Conservation (phyloP, 2,329 filamentous ascomycete species). For the Apiospora hydei region DNA sequence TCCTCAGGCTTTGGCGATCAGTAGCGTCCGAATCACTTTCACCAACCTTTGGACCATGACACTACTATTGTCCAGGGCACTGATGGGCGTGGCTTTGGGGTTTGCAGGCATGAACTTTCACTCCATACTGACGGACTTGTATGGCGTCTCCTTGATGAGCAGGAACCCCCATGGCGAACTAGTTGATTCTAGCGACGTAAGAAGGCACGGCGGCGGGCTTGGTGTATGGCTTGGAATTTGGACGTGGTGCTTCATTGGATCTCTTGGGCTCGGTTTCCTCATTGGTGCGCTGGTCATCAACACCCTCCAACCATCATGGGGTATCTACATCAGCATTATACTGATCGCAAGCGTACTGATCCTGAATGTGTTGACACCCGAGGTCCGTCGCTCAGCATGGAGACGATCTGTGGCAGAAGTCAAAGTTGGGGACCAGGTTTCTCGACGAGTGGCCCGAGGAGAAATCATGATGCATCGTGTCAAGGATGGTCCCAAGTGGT, state of each 20-base stretch:
- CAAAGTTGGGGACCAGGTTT: constrained; percentile 58
- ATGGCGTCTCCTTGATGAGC: constrained; percentile 78
- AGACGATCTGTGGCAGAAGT: constrained; percentile 73
- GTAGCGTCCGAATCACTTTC: constrained; percentile 61
- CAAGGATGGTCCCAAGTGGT: constrained; percentile 76
- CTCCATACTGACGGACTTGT: constrained; percentile 75
- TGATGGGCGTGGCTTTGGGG: constrained; percentile 74
- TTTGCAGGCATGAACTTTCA: constrained; percentile 82
- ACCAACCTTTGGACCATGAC: constrained; percentile 63
- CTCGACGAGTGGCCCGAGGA: constrained; percentile 69
- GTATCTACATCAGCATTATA: constrained; percentile 77
- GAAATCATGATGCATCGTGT: constrained; percentile 80
- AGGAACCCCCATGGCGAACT: constrained; percentile 76
- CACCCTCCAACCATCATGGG: constrained; percentile 70
- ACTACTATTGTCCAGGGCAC: constrained; percentile 67
- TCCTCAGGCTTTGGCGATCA: constrained; percentile 74
- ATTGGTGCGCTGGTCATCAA: constrained; percentile 76
- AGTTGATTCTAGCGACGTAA: constrained; percentile 70
- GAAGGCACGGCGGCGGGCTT: constrained; percentile 79
- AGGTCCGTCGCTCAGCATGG: constrained; percentile 74
- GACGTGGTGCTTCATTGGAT: constrained; percentile 80
- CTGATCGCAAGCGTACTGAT: constrained; percentile 70
- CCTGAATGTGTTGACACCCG: constrained; percentile 75
- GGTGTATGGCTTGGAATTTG: constrained; percentile 82
- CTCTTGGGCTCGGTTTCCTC: constrained; percentile 74